Evolutionary conservation across 2,329 filamentous ascomycete genomes (phyloP), one percentile per base, ranked within the genome.

Genomic region (Pochonia chlamydosporia): DNA sequence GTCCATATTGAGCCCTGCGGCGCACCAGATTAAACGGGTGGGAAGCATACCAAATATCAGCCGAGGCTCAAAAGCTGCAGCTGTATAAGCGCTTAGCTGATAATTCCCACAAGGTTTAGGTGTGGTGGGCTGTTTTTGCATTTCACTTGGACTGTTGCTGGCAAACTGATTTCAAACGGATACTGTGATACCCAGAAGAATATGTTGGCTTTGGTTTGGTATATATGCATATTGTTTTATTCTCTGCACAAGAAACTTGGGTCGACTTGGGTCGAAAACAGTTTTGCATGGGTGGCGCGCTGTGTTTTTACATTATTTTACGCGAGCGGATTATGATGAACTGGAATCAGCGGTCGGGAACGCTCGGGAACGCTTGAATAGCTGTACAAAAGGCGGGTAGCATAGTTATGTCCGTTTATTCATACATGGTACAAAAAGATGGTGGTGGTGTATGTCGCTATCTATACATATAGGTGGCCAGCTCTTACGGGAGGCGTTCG

Each of bases 181-280:
- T 60, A 60, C 39, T 63, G 56, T 66, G 66, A 69, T 69, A 69
- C 66, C 66, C 66, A 56, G 49, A 41, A 59, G 56, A 51, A 54
- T 55, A 50, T 51, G 51, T 56, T 48, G 56, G 52, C 52, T 60
- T 53, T 36, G 14, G 24, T 46, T 43, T 45, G 14, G 40, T 44
- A 40, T 40, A 33, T 49, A 42, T 43, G 44, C 44, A 47, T 44
- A 47, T 49, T 44, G 44, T 18, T 21, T n/a, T 45, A 40, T 44
- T 33, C 30, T 31, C 33, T 24, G 42, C 13, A 35, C n/a, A n/a
- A n/a, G n/a, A 39, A 20, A 39, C 24, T 25, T 37, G 20, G 3
- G 39, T 31, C 18, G n/a, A 36, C 33, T 21, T 33, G 43, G 14
- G 40, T 44, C n/a, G 23, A 36, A 20, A 42, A 28, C 26, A 20